Conservation (phyloP, 805 yeast species). For the Zygosaccharomyces bailii region DNA sequence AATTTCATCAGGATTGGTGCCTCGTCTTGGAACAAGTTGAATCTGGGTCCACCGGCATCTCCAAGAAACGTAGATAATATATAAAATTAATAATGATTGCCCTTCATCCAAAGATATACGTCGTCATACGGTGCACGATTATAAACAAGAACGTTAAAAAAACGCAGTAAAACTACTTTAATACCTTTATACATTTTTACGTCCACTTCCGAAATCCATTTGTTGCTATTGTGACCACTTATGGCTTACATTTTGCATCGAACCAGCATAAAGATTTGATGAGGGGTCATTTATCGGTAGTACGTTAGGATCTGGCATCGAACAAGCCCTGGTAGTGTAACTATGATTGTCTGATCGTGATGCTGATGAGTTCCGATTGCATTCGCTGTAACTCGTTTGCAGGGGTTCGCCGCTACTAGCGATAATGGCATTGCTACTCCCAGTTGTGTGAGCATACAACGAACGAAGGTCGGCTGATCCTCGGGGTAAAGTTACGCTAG, state of each 20-base stretch:
- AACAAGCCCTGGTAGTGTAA: slow-evolving; percentile 24
- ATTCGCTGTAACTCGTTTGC: slow-evolving; percentile 6
- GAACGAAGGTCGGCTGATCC: slow-evolving; percentile 6
- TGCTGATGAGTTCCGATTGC: slow-evolving; percentile 11
- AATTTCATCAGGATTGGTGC: slow-evolving; percentile 57
- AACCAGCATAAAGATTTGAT: slow-evolving; percentile 13
- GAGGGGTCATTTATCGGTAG: slow-evolving; percentile 17
- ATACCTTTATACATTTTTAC: not conserved
- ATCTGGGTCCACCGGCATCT: slow-evolving; percentile 3
- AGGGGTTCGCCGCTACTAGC: slow-evolving; percentile 4
- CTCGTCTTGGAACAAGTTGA: slow-evolving; percentile 22
- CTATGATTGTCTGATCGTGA: slow-evolving; percentile 23
- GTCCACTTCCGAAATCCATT: not conserved
- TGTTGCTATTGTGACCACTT: not conserved
- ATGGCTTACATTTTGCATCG: slow-evolving; percentile 9
- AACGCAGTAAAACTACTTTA: not conserved
- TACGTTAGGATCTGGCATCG: slow-evolving; percentile 28
- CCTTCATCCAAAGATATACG: not conserved
- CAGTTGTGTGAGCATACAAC: not conserved
- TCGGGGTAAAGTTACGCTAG: not conserved
- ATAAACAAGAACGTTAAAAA: too few relatives aligned
- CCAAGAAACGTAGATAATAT: not conserved
- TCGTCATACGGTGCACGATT: not conserved
- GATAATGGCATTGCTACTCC: slow-evolving; percentile 5
- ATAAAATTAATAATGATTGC: not conserved